Base-by-base conservation (phyloP, 495 filamentous ascomycete genomes). In the Neurospora terricola region DNA sequence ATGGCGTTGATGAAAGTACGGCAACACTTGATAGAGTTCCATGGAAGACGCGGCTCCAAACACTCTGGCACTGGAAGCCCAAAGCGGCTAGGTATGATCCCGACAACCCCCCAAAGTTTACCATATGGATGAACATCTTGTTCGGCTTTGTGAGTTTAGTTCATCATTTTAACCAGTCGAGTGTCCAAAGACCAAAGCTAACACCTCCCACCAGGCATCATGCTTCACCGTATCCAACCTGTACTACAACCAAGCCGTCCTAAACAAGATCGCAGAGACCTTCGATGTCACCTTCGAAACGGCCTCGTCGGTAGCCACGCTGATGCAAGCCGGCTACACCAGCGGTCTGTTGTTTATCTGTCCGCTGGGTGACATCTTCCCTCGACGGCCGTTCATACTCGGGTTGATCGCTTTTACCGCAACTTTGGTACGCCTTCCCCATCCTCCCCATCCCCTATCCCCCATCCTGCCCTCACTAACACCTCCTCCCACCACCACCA, bases 261-360 rank as follows among this genome's bases (percentile, higher is more conserved):
- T 92, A 14, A 88, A 91, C 78, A 83, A 86, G 36, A 84, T 93
- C 38, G 90, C 91, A 1, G 74, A 81, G 11, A 87, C 87, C 38
- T 92, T 93, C 73, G 36, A 83, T 71, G 90, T 92, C 45, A 84
- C 82, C 18, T 85, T 89, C 69, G 87, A 90, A 75, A 79, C 80
- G 21, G 83, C 87, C 18, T 88, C 88, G 5, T 80, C 88, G 42
- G 77, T 96, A 66, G 92, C 93, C 12, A 95, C 93, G 0, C 81
- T 93, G 8, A 91, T 91, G 79, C 93, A 96, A 77, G 91, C 91
- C 5, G 93, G 93, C 5, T 96, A 96, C 81, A 92, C 91, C 6
- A 83, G 82, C 2, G 93, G 93, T 4, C 75, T 96, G 70, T 81
- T 94, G 16, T 88, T 95, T 71, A 80, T 96, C 43, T 94, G 93